phyloP scores from a whole-genome alignment of 1,284 basidiomycete genomes.

The Porogramme epimiltina region DNA sequence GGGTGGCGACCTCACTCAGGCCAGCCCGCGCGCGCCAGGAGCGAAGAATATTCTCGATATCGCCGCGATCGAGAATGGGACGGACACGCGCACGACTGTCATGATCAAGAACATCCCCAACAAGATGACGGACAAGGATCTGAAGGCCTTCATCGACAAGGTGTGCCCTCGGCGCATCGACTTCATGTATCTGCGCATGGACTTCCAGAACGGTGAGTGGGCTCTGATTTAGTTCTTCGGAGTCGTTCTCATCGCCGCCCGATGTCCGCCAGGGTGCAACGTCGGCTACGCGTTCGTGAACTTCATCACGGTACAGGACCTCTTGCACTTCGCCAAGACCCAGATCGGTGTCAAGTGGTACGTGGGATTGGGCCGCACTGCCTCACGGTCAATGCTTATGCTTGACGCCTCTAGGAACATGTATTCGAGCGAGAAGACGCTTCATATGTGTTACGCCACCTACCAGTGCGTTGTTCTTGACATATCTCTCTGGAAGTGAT shows the following conservation, averaged over 20 bases:
- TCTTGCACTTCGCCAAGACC: conserved; percentile 72
- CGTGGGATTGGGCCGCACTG: conserved; percentile 16
- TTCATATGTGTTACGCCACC: conserved; percentile 86
- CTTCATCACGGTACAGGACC: conserved; percentile 76
- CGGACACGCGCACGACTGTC: conserved; percentile 81
- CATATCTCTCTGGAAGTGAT: background rate
- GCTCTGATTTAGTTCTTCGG: background rate
- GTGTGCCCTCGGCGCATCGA: conserved; percentile 74
- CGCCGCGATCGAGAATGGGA: conserved; percentile 68
- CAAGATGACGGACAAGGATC: conserved; percentile 80
- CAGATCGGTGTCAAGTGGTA: conserved; percentile 80
- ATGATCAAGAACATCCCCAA: conserved; percentile 92
- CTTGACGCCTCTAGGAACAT: conserved; percentile 68
- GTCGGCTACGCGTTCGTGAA: conserved; percentile 89
- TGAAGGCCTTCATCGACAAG: conserved; percentile 67
- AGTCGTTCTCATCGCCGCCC: too few species aligned
- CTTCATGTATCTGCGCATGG: conserved; percentile 85
- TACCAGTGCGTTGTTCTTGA: conserved; percentile 63
- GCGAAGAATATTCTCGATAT: conserved; percentile 74
- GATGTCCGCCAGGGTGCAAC: conserved; percentile 63
- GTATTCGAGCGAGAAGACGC: conserved; percentile 84
- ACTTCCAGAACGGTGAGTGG: conserved; percentile 71
- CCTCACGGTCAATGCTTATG: background rate
- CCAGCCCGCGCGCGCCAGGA: conserved; percentile 28
- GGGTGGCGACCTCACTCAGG: background rate